Percentiles rank a stretch among this genome's conserved stretches.
Conservation (phyloP, 73 alveolate species). For the Blepharisma japonicum region DNA sequence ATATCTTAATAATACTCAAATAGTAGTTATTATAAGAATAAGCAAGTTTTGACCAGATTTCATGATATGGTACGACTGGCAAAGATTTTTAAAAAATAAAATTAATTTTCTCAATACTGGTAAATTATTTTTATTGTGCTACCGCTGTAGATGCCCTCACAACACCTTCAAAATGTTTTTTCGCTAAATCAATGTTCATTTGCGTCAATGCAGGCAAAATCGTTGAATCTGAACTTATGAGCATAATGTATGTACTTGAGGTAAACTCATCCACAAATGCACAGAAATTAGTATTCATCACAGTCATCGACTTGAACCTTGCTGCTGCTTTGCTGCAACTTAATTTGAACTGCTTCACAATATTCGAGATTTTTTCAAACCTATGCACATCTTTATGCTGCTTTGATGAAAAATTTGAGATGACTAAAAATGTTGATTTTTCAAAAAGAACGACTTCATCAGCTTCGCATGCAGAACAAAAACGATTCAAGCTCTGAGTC, state of each 20-base stretch:
- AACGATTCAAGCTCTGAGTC: conserved; percentile 67
- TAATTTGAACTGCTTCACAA: conserved; percentile 85
- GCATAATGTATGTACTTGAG: conserved; percentile 81
- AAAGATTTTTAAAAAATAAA: too few species aligned
- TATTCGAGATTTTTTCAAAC: conserved; percentile 93
- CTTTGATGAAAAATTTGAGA: conserved; percentile 56
- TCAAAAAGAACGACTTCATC: conserved; percentile 97
- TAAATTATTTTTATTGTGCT: too few species aligned
- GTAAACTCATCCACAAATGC: conserved; percentile 90
- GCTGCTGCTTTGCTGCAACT: conserved; percentile 80
- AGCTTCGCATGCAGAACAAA: conserved; percentile 82
- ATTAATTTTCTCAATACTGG: too few species aligned
- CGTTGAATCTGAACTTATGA: conserved; percentile 63
- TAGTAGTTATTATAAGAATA: too few species aligned
- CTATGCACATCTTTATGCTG: conserved; percentile 85
- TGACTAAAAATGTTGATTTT: conserved; percentile 91
- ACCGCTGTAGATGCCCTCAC: conserved; percentile 32
- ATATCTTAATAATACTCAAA: too few species aligned
- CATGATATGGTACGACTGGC: too few species aligned
- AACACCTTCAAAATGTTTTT: conserved; percentile 61
- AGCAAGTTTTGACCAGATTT: too few species aligned
- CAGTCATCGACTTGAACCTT: conserved; percentile 78
- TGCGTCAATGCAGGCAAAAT: conserved; percentile 62
- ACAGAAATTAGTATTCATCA: conserved; percentile 70
- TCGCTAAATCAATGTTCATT: conserved; percentile 55